Base-by-base conservation (phyloP, 2,329 filamentous ascomycete genomes). In the Penicillium polonicum region DNA sequence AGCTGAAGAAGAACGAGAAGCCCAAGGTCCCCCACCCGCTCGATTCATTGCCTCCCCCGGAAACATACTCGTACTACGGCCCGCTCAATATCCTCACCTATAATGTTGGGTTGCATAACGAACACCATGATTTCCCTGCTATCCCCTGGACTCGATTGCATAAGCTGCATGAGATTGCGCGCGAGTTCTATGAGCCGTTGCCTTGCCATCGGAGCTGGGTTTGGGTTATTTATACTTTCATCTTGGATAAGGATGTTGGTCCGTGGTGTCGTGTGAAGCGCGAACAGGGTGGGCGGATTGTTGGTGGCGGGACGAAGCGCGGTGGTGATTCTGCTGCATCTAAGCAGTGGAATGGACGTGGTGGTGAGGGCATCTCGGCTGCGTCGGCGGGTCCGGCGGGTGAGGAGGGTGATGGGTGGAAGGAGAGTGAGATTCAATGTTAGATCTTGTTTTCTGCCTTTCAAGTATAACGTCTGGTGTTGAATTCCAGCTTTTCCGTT, bases 101-200 rank as follows among this genome's bases (percentile, higher is more conserved):
- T 82, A 99, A 99, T 68, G 94, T 99, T 45, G 94, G 94, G 52
- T 80, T 97, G 70, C 94, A 99, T 81, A 99, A 99, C 74, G 94
- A 99, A 81, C 94, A 99, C 77, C 94, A 99, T 75, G 94, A 99
- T 76, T 99, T 99, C 78, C 94, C 94, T 12, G 94, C 94, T 48
- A 85, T 99, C 46, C 93, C 94, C 0, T 99, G 94, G 94, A 97
- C 92, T 10, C 83, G 89, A 33, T 83, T 99, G 39, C 89, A 88
- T 54, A 82, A 82, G 70, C 80, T 99, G 53, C 86, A 92, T 70
- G 78, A 85, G 62, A 89, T 95, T 56, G 94, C 94, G 1, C 83
- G 83, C 63, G 94, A 97, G 76, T 99, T 97, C 73, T 99, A 99
- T 77, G 86, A 88, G 63, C 89, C 90, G 59, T 79, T 99, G 65